These are phyloP conservation scores for Holtermannia corniformis DNA, from an alignment of 768 basidiomycete genomes.

Conservation along the genomic window DNA sequence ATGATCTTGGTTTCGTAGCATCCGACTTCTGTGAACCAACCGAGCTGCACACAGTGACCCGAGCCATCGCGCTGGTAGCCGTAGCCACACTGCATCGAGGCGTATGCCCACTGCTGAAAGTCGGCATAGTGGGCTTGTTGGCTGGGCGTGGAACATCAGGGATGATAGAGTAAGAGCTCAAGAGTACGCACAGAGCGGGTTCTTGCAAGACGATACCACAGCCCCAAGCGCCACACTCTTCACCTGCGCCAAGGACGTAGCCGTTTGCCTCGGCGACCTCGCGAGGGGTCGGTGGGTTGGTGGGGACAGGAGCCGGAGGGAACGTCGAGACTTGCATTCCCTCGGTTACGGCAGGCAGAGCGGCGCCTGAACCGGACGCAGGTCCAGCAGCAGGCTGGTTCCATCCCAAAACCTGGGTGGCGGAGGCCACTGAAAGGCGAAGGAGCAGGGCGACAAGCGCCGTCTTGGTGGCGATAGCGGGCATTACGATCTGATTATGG, in stretches of 20 bases:
- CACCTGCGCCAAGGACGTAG: constrained; percentile 8
- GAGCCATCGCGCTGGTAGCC: constrained; percentile 6
- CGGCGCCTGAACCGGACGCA: not conserved
- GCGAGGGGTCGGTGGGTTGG: constrained; percentile 10
- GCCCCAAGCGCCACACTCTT: constrained; percentile 20
- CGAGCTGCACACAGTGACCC: constrained; percentile 12
- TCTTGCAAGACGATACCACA: constrained; percentile 20
- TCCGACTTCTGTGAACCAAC: constrained; percentile 17
- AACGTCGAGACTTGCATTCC: not conserved
- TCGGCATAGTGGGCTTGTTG: constrained; percentile 16
- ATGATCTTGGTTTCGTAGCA: constrained; percentile 30
- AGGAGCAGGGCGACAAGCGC: not conserved
- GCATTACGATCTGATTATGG: not conserved
- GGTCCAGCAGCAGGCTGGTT: not conserved
- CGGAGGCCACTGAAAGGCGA: not conserved
- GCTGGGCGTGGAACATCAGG: too few relatives aligned
- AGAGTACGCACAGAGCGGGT: not conserved
- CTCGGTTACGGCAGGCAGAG: not conserved
- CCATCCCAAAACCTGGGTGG: not conserved
- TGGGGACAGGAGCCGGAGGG: constrained; percentile 4
- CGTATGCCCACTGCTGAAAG: constrained; percentile 12
- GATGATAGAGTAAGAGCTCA: not conserved
- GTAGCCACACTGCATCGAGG: constrained; percentile 22
- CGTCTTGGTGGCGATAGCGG: too few relatives aligned
- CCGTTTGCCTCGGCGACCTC: not conserved